A percentile compares a stretch with the other conserved stretches of the same genome.
These are phyloP conservation scores for Lachnellula cervina DNA, from an alignment of 2,329 filamentous ascomycete genomes.

Conservation along the genomic window DNA sequence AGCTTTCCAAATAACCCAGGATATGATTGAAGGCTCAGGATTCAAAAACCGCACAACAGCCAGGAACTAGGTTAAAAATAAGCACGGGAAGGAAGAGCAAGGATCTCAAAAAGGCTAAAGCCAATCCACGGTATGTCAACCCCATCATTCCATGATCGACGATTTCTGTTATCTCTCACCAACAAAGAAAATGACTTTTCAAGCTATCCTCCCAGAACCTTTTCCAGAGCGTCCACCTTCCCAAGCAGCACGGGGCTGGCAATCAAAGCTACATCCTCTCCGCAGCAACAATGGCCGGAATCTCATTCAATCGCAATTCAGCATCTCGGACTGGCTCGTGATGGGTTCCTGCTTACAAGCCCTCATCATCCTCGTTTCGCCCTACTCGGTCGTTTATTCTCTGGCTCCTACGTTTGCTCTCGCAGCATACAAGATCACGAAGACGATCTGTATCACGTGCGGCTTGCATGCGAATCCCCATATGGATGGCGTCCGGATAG, in stretches of 20 bases:
- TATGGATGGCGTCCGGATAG: constrained; percentile 7
- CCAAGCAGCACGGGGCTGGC: constrained; percentile 6
- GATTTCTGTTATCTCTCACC: no score
- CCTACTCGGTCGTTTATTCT: background rate
- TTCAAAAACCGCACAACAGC: no score
- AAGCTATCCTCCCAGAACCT: background rate
- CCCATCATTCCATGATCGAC: no score
- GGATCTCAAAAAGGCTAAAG: no score
- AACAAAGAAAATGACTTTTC: background rate
- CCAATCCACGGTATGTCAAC: no score
- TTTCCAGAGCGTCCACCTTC: constrained; percentile 1
- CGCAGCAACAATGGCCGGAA: constrained; percentile 7
- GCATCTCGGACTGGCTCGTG: constrained; percentile 11
- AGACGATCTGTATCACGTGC: constrained; percentile 1
- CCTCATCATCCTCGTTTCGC: constrained; percentile 3
- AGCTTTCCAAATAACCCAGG: no score
- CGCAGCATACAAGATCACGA: constrained; percentile 5
- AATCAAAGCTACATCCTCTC: constrained; percentile 3
- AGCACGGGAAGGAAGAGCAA: no score
- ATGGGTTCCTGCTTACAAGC: constrained; percentile 8
- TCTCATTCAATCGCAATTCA: constrained; percentile 8
- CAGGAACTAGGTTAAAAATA: no score
- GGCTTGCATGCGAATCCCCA: constrained; percentile 8
- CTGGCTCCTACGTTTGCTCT: constrained; percentile 8
- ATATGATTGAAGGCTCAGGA: no score